These are phyloP conservation scores for Cylindrodendrum hubeiense DNA, from an alignment of 2,329 filamentous ascomycete species.

Conservation along the genomic window DNA sequence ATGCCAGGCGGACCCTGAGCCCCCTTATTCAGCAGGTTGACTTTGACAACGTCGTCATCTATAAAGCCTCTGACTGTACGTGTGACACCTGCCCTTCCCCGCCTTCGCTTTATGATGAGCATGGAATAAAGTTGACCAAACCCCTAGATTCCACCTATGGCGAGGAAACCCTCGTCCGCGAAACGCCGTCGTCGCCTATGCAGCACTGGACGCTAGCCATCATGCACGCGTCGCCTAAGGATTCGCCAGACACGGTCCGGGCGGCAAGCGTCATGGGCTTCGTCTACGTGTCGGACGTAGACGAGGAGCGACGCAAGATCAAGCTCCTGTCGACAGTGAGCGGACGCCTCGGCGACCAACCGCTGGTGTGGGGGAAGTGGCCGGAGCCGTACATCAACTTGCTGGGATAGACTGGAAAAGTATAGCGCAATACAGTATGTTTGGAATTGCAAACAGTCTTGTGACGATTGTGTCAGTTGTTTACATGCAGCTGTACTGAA, in stretches of 20 bases:
- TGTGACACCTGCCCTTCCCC: constrained; percentile 14
- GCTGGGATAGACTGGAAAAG: constrained; percentile 60
- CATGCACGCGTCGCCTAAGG: constrained; percentile 79
- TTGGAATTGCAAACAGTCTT: background rate
- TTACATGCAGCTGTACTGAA: background rate
- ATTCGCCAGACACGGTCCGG: constrained; percentile 78
- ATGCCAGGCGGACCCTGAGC: constrained; percentile 79
- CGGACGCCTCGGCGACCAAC: constrained; percentile 81
- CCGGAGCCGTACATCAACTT: constrained; percentile 87
- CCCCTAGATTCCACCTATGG: constrained; percentile 46
- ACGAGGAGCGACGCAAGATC: constrained; percentile 84
- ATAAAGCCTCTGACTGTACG: constrained; percentile 74
- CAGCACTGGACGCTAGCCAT: constrained; percentile 88
- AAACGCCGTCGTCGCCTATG: constrained; percentile 75
- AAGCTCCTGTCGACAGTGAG: constrained; percentile 87
- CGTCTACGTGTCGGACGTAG: constrained; percentile 91
- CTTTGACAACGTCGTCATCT: constrained; percentile 80
- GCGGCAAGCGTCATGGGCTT: constrained; percentile 92
- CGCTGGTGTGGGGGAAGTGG: constrained; percentile 87
- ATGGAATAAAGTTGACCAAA: constrained; percentile 25
- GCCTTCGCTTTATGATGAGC: background rate
- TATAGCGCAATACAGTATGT: background rate
- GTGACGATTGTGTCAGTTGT: background rate
- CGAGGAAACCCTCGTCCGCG: constrained; percentile 67
- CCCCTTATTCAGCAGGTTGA: constrained; percentile 90